Evolutionary conservation across 1,139 yeast genomes (phyloP), one percentile per base, ranked within the genome.

Genomic region (Geotrichum cucujoidarum): DNA sequence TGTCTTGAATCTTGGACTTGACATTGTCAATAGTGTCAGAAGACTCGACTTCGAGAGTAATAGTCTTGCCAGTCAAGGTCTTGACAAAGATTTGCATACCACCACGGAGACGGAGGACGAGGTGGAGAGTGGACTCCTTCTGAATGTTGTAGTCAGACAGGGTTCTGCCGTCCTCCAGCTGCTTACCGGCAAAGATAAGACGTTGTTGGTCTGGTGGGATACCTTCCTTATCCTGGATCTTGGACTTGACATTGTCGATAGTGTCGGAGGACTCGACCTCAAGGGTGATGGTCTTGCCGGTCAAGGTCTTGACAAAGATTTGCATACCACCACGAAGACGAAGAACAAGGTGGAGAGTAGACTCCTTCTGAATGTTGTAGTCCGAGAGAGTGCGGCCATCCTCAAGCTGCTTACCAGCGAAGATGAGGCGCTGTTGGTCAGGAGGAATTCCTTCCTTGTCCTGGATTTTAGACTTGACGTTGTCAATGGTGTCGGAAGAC

Each of bases 211-310:
- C 90, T 55, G 90, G 90, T 62, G 90, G 90, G 60, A 83, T 83
- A 58, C 92, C 92, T 68, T 83, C 90, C 77, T 83, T 83, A 72
- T 83, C 90, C 70, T 83, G 90, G 60, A 83, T 83, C 75, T 83
- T 83, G 60, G 85, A 75, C 75, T 83, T 83, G 68, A 83, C 90
- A 65, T 83, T 83, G 73, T 83, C 92, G 62, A 83, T 83, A 55
- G 90, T 83, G 75, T 83, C 92, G 47, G 90, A 83, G 40, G 90
- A 83, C 70, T 83, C 90, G 57, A 83, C 97, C 75, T 89, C 96
- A 57, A 81, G 71, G 62, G 88, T 83, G 66, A 83, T 81, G 57
- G 88, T 83, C 76, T 83, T 82, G 68, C 89, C 89, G 47, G 89
- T 83, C 66, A 82, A 73, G 54, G 89, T 82, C 75, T 82, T 82